Conservation (phyloP, 495 filamentous ascomycete species). For the Clavariopsis aquatica region DNA sequence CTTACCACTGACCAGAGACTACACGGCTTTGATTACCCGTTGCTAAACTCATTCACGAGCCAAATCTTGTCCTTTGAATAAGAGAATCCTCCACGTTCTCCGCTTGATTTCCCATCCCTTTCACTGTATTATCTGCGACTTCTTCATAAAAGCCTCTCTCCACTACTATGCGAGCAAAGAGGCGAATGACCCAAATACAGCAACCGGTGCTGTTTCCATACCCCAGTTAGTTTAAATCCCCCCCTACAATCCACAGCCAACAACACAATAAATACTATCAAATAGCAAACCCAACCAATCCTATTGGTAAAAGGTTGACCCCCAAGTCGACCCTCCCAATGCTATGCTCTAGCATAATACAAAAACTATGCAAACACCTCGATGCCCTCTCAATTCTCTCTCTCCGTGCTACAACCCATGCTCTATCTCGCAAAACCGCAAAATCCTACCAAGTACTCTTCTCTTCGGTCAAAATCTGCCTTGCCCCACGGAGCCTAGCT, state of each 20-base stretch:
- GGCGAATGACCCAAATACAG: too few species aligned
- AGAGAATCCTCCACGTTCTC: too few species aligned
- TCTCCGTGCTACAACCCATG: not conserved
- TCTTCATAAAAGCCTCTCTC: too few species aligned
- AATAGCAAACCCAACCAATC: not conserved
- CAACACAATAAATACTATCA: not conserved
- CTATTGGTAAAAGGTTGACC: not conserved
- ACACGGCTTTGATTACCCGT: too few species aligned
- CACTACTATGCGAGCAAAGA: too few species aligned
- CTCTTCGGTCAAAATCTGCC: conserved; percentile 1
- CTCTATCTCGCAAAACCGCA: not conserved
- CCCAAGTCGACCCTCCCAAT: not conserved
- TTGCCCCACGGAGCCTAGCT: not conserved
- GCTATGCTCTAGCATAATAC: not conserved
- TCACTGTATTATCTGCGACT: too few species aligned
- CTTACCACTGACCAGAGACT: too few species aligned
- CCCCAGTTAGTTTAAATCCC: too few species aligned
- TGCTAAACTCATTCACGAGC: too few species aligned
- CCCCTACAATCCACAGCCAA: not conserved
- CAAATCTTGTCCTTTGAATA: too few species aligned
- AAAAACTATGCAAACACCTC: not conserved
- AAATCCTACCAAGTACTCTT: not conserved
- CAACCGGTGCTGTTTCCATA: too few species aligned
- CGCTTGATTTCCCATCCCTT: too few species aligned
- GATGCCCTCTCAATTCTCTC: not conserved